Conservation (phyloP, 2,329 filamentous ascomycete genomes). For the Xylariaceae sp. region DNA sequence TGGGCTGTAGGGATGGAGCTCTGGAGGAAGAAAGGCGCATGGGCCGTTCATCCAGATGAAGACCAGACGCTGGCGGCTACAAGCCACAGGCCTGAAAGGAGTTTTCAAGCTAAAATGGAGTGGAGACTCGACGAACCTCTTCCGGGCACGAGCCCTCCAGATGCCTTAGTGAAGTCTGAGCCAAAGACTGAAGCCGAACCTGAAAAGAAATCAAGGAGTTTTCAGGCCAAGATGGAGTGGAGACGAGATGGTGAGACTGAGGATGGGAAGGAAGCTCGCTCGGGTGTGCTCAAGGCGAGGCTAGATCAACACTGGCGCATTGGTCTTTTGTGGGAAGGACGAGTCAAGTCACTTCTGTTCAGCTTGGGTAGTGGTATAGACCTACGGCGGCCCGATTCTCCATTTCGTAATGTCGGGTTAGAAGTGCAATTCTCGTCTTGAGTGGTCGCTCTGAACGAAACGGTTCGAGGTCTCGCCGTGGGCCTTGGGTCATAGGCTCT, state of each 20-base stretch:
- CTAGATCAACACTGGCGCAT: slow-evolving; percentile 86
- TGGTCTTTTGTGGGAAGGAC: slow-evolving; percentile 86
- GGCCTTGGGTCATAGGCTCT: no score
- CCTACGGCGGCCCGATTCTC: slow-evolving; percentile 68
- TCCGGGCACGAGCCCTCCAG: slow-evolving; percentile 5
- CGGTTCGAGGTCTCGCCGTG: no score
- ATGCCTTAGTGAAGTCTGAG: slow-evolving; percentile 6
- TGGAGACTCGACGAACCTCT: slow-evolving; percentile 26
- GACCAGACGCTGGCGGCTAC: slow-evolving; percentile 17
- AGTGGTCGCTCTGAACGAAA: no score
- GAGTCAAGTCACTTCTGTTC: slow-evolving; percentile 88
- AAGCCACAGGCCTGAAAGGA: slow-evolving; percentile 33
- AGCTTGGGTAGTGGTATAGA: slow-evolving; percentile 86
- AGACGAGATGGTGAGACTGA: slow-evolving; percentile 20
- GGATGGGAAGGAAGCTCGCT: slow-evolving; percentile 57
- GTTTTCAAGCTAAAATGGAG: slow-evolving; percentile 49
- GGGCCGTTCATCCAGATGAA: slow-evolving; percentile 32
- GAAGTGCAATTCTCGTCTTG: slow-evolving; percentile 80
- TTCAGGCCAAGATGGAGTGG: slow-evolving; percentile 51
- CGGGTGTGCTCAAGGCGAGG: slow-evolving; percentile 84
- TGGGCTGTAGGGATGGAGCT: slow-evolving; percentile 89
- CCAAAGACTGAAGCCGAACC: slow-evolving; percentile 3
- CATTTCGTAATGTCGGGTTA: slow-evolving; percentile 71
- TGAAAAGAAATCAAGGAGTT: slow-evolving; percentile 37
- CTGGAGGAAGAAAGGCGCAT: slow-evolving; percentile 64